Evolutionary conservation across 768 basidiomycete genomes (phyloP), one percentile per base, ranked within the genome.

Genomic region (Boletus fagicola): DNA sequence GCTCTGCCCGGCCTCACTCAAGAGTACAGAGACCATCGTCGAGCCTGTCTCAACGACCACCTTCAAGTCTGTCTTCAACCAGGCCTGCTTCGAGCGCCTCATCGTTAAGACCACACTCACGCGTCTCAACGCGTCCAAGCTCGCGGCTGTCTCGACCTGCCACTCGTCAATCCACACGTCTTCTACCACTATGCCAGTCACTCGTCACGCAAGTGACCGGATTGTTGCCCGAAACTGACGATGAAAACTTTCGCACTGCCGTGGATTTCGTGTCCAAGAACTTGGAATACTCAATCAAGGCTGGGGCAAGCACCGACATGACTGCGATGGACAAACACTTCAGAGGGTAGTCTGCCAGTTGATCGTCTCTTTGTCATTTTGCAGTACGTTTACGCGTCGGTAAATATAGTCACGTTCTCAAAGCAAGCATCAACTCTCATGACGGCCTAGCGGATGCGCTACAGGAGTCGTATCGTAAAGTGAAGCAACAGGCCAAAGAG

Each of bases 351-450:
- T 66, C 9, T 61, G 39, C 28, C 43, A 45, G 42, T 60, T 57
- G 55, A 26, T 45, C 20, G 16, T 46, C n/a, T 43, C 42, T 3
- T 31, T 47, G 46, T 52, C 40, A 36, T 58, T 46, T 56, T 47
- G 15, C 49, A 45, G 39, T 47, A 35, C n/a, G 51, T 68, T 66
- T 58, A 62, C 52, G 39, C 48, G 33, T 49, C 39, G 40, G 44
- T 24, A 46, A 46, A 49, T 54, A 30, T 57, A 88, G 88, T 16
- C 81, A 78, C 66, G 75, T 78, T 20, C 74, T 87, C 65, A 92
- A 92, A 68, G 87, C 88, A 15, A 82, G 82, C 39, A 80, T 93
- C 54, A 83, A 86, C 58, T 83, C 83, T 13, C 76, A 80, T 49
- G 85, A 92, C 64, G 67, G 63, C 15, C 76, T 89, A 4, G 86